Evolutionary conservation across 2,329 filamentous ascomycete species (phyloP).

Genomic region (Aurifilum marmelostoma): DNA sequence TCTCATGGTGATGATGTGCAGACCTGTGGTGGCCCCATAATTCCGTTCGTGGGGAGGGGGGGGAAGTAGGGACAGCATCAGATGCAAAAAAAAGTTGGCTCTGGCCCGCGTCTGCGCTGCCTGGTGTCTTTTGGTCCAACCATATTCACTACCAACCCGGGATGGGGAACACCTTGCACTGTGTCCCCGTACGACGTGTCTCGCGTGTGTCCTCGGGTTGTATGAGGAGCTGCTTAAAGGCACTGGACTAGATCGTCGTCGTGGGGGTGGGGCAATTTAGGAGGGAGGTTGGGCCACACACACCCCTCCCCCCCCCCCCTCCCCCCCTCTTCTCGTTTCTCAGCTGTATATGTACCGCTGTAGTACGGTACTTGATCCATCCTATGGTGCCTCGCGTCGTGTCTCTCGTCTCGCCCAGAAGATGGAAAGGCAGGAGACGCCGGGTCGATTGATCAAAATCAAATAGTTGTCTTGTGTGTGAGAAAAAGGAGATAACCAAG

Average conservation of each 20-base stretch:
- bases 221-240: not conserved
- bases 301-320: not conserved
- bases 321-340: not conserved
- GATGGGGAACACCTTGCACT: not conserved
- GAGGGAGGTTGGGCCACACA: constrained; percentile 1
- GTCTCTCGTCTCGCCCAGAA: not conserved
- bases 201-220: constrained; percentile 13
- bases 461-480: not conserved
- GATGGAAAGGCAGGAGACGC: not conserved
- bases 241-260: constrained; percentile 11
- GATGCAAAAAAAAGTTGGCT: constrained; percentile 9
- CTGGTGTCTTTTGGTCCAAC: constrained; percentile 5
- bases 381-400: not conserved
- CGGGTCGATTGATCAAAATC: not conserved
- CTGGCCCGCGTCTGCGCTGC: constrained; percentile 1
- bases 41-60: not conserved
- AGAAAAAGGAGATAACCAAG: too few species aligned
- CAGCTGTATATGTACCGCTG: not conserved
- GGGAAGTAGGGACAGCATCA: not conserved
- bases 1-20: constrained; percentile 6
- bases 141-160: not conserved
- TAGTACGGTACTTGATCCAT: not conserved
- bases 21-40: constrained; percentile 2
- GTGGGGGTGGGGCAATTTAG: constrained; percentile 14
- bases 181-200: constrained; percentile 9